These are phyloP conservation scores for Sclerotinia glacialis DNA, from an alignment of 2,329 filamentous ascomycete species.

Conservation along the genomic window DNA sequence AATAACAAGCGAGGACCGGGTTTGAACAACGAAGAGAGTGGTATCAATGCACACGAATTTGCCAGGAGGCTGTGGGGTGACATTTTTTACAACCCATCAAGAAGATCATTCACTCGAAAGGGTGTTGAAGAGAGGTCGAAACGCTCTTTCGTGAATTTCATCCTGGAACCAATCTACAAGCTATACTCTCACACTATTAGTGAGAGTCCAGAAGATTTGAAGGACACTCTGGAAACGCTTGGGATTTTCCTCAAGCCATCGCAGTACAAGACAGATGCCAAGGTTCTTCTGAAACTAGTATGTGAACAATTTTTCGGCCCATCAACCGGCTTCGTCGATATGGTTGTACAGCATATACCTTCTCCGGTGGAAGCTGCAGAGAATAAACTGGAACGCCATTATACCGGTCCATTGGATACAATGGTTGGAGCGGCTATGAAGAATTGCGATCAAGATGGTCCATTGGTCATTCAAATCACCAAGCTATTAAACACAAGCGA, in stretches of 20 bases:
- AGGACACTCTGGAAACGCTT: slow-evolving; percentile 71
- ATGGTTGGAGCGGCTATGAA: slow-evolving; percentile 78
- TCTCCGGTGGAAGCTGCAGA: slow-evolving; percentile 78
- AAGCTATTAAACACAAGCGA: slow-evolving; percentile 90
- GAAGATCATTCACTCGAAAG: slow-evolving; percentile 89
- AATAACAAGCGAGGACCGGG: slow-evolving; percentile 43
- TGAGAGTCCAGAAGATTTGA: slow-evolving; percentile 81
- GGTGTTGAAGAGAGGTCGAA: slow-evolving; percentile 75
- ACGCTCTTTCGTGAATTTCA: slow-evolving; percentile 88
- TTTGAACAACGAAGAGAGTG: slow-evolving; percentile 21
- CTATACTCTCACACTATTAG: slow-evolving; percentile 93
- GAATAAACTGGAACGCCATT: slow-evolving; percentile 77
- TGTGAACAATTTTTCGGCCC: slow-evolving; percentile 95
- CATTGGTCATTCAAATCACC: slow-evolving; percentile 85
- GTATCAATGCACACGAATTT: slow-evolving; percentile 80
- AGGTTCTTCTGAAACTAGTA: slow-evolving; percentile 80
- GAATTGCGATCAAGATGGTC: slow-evolving; percentile 82
- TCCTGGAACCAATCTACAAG: slow-evolving; percentile 97
- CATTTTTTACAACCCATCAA: slow-evolving; percentile 89
- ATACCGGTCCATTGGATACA: slow-evolving; percentile 84
- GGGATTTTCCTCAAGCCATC: slow-evolving; percentile 88
- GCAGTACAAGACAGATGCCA: slow-evolving; percentile 87
- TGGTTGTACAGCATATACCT: slow-evolving; percentile 86
- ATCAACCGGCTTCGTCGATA: slow-evolving; percentile 88
- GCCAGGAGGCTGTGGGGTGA: slow-evolving; percentile 89